Evolutionary conservation across 2,329 filamentous ascomycete species (phyloP), one percentile per base, ranked within the genome.

Genomic region (Aspergillus chevalieri): DNA sequence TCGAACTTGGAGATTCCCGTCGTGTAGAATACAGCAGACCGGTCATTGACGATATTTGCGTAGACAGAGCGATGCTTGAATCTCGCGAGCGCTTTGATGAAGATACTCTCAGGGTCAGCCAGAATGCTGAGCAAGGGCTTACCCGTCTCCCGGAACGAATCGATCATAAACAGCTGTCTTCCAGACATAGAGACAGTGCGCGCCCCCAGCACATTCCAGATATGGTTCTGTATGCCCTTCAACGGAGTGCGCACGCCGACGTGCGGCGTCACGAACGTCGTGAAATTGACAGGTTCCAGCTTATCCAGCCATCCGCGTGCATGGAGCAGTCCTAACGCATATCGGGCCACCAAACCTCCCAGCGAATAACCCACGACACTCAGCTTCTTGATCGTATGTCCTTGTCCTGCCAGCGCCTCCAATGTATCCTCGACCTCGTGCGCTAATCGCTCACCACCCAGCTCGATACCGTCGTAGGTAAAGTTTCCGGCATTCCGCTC

Each of bases 321-420:
- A 59, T 91, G 82, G 3, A 97, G 76, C 60, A 97, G 73, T 0
- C 92, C 92, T 49, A 95, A 79, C 2, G 88, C 86, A 72, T 95
- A 97, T 52, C 92, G 80, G 8, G 89, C 84, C 4, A 97, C 83
- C 6, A 97, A 75, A 0, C 92, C 92, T 43, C 92, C 92, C 1
- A 96, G 77, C 0, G 89, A 95, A 68, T 97, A 96, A 36, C 92
- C 92, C 41, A 92, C 79, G 38, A 97, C 76, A 66, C 90, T 95
- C 55, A 97, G 75, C 70, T 90, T 94, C 44, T 74, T 84, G 61
- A 96, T 86, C 39, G 81, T 78, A 57, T 85, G 81, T 19, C 89
- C 91, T 24, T 77, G 74, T 39, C 72, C 72, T 44, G 80, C 77
- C 28, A 83, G 59, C 26, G 73, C 69, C 22, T 75, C 70, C 24